phyloP scores from a whole-genome alignment of 106 monocot species.

The Cymbidium sinense region DNA sequence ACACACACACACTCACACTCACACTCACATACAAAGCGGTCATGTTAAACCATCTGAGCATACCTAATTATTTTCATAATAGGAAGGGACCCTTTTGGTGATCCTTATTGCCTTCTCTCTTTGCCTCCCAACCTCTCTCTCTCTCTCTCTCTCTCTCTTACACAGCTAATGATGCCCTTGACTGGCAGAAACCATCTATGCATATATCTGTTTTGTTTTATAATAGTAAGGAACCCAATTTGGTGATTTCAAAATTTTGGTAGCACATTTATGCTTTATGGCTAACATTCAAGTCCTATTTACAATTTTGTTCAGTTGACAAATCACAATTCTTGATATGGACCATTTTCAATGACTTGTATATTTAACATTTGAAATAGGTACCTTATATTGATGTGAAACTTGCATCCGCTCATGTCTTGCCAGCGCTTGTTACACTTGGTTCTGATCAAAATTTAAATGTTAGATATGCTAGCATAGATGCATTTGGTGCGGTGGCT shows the following conservation, averaged over 20 bases:
- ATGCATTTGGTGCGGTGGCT: slow-evolving; percentile 93
- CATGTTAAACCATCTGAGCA: not conserved
- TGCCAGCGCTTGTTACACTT: slow-evolving; percentile 92
- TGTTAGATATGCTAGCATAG: slow-evolving; percentile 95
- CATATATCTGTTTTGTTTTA: too few species aligned
- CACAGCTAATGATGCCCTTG: too few species aligned
- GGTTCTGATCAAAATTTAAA: slow-evolving; percentile 94
- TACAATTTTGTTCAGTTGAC: not conserved
- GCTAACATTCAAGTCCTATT: not conserved
- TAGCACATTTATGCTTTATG: not conserved
- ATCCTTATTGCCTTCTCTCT: too few species aligned
- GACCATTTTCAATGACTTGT: not conserved
- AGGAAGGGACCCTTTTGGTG: too few species aligned
- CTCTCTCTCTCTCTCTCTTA: too few species aligned
- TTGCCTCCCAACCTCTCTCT: too few species aligned
- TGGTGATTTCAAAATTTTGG: not conserved
- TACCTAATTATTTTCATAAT: not conserved
- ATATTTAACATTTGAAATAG: slow-evolving; percentile 18
- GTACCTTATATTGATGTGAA: slow-evolving; percentile 87
- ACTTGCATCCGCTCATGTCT: slow-evolving; percentile 86
- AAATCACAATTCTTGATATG: not conserved
- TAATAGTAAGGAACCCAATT: not conserved
- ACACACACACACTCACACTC: not conserved
- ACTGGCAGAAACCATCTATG: too few species aligned
- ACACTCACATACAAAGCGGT: too few species aligned